Evolutionary conservation across 2,329 filamentous ascomycete genomes (phyloP).

Genomic region (Sporothrix brasiliensis): DNA sequence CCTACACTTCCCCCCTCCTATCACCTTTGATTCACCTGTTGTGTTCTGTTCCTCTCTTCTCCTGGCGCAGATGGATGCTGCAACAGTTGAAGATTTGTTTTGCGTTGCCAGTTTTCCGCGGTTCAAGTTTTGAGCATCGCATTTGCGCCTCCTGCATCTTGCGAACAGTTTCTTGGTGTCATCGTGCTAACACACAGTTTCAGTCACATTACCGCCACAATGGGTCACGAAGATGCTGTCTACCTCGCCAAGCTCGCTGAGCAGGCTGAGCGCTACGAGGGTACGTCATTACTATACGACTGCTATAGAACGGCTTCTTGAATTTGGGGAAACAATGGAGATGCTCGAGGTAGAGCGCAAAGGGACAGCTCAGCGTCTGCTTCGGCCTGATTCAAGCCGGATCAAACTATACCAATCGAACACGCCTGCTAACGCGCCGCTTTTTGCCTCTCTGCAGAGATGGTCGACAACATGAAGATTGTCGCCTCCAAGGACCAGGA

Average conservation of each 20-base stretch:
- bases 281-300: slow-evolving; percentile 56
- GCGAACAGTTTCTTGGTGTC: neutral
- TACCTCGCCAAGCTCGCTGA: slow-evolving; percentile 99
- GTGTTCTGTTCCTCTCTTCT: neutral
- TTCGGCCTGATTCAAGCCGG: neutral
- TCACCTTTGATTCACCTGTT: neutral
- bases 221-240: slow-evolving; percentile 99
- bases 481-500: slow-evolving; percentile 87
- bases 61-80: neutral
- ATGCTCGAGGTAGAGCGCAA: neutral
- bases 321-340: neutral
- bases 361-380: neutral
- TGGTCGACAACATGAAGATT: slow-evolving; percentile 99
- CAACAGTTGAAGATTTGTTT: neutral
- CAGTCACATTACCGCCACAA: slow-evolving; percentile 59
- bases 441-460: slow-evolving; percentile 63
- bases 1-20: neutral
- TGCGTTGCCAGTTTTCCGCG: neutral
- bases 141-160: neutral
- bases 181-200: slow-evolving; percentile 3
- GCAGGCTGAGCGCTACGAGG: slow-evolving; percentile 99
- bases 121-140: neutral
- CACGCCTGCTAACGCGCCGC: slow-evolving; percentile 31
- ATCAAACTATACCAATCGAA: neutral
- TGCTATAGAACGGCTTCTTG: neutral